phyloP scores from a whole-genome alignment of 306 rosid genomes.

The Fagus crenata region DNA sequence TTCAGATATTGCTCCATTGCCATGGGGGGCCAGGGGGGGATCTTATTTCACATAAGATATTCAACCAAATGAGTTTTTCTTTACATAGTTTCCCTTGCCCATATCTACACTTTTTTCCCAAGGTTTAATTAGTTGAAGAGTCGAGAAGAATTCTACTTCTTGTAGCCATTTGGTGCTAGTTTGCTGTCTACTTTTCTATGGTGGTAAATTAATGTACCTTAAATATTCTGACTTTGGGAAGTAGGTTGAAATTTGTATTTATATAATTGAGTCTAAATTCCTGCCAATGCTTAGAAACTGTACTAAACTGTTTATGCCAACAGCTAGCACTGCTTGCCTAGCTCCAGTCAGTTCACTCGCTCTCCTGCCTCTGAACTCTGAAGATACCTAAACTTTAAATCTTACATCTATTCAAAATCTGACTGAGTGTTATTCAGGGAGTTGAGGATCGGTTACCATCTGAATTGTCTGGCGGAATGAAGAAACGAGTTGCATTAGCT shows the following conservation, averaged over 20 bases:
- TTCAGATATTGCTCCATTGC: background rate
- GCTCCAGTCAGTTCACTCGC: constrained; percentile 4
- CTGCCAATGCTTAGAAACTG: background rate
- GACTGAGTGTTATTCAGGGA: constrained; percentile 46
- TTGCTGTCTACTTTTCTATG: background rate
- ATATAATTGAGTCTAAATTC: background rate
- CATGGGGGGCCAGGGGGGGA: background rate
- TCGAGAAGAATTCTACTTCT: background rate
- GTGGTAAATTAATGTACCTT: background rate
- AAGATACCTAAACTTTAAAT: background rate
- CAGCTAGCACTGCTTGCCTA: constrained; percentile 6
- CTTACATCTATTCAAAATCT: constrained; percentile 16
- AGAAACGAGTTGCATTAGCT: constrained; percentile 97
- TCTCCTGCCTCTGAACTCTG: constrained; percentile 3
- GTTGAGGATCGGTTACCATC: constrained; percentile 96
- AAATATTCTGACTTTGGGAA: background rate
- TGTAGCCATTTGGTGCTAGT: background rate
- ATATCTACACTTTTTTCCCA: background rate
- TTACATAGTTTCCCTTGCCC: background rate
- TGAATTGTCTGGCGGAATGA: constrained; percentile 99
- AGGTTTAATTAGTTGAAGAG: background rate
- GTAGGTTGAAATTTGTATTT: background rate
- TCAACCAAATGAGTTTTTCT: background rate
- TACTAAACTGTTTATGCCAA: background rate
- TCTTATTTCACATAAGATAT: background rate